Base-by-base conservation (phyloP, 306 rosid genomes). In the Trifolium subterraneum region DNA sequence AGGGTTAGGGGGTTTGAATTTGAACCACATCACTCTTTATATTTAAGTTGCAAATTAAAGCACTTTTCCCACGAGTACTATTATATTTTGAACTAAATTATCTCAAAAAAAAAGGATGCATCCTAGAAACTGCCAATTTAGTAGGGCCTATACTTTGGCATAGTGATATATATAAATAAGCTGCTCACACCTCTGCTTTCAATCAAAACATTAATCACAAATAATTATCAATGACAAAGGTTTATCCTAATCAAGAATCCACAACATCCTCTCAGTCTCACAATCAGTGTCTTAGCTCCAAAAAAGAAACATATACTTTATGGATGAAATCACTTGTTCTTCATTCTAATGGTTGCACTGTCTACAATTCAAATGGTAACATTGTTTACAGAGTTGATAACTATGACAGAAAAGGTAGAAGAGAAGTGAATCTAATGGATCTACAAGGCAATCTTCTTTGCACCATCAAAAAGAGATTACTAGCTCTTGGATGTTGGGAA, bases 261-360 rank as follows among this genome's bases (percentile, higher is more conserved):
- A 20, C 72, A 44, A 44, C 50, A 60, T 67, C 59, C 8, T 77
- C 86, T 16, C 22, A 29, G 1, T 13, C 82, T n/a, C 22, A n/a
- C 7, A 3, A 48, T 16, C 55, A 59, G 4, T 56, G 44, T 20
- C 51, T 51, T n/a, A 65, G 60, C 10, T 59, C 81, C 7, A 55
- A 74, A 66, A 86, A 86, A 77, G 94, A 87, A 78, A 85, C 78
- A 29, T 89, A 80, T 33, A 93, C 98, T 7, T 70, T 93, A 12
- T 93, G 98, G 98, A 88, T 93, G 97, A 91, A 93, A 77, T 93
- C 97, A 10, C 92, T 93, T 6, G 86, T 91, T 7, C 82, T 74
- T 61, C 92, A 91, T 31, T 74, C 92, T 6, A 91, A 93, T 77
- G 98, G 98, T 7, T 89, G 93, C 92, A 93, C 98, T 0, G 90